Base-by-base conservation (phyloP, 306 rosid species). In the Vigna nakashimae region DNA sequence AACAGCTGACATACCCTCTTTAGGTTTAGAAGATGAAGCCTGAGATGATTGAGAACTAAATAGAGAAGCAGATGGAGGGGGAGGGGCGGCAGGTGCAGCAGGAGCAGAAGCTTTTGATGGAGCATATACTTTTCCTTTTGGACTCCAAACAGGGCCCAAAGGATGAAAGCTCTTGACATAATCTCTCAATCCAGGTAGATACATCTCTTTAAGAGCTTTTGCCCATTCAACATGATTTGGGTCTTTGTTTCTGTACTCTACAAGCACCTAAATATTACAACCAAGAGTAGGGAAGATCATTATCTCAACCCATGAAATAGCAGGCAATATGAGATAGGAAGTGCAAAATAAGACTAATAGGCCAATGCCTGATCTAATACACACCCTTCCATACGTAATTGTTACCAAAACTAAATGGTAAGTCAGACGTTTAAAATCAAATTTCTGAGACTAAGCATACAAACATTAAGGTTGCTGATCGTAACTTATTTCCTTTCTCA, bases 171-270 rank as follows among this genome's bases (percentile, higher is more conserved):
- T 83, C 88, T 96, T 96, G 69, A 96, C 94, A 75, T 90, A 96
- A 63, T 96, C 99, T 76, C 94, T 90, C 88, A 96, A 81, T 75
- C 99, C 99, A 78, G 98, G 96, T 3, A 96, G 60, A 83, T 96
- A 96, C 69, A 96, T 86, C 79, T 96, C 99, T 87, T 96, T 96
- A 49, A 96, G 80, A 79, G 99, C 96, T 91, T 91, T 96, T 75
- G 87, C 97, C 98, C 98, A 96, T 88, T 96, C 98, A 57, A 91
- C 90, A 80, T 96, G 99, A 87, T 90, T 87, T 69, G 93, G 89
- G 83, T 96, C 98, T 86, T 96, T 92, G 87, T 80, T 91, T 89
- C 85, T 86, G 82, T 89, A 91, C 85, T 88, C 94, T 15, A 96
- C 97, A 68, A 96, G 98, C 80, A 96, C 90, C 99, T 96, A 87